Base-by-base conservation (phyloP, 306 rosid genomes). In the Castanea mollissima region DNA sequence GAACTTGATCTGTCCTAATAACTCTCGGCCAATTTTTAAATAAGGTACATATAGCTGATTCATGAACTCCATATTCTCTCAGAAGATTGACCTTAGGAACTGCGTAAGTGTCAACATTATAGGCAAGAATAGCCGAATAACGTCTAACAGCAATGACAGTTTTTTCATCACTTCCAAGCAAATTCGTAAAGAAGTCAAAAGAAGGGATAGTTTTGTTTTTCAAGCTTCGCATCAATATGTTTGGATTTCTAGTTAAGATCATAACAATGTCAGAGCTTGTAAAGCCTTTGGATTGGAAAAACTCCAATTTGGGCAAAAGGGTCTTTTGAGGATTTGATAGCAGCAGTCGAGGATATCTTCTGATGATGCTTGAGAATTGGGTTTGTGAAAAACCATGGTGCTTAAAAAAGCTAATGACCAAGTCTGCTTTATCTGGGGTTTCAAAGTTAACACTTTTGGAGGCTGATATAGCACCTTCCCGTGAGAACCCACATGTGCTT, bases 401-500 rank as follows among this genome's bases (percentile, higher is more conserved):
- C 21, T 55, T 70, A 29, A 70, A 46, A 14, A 70, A n/a, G 19
- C 18, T 6, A 3, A 70, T 5, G 14, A 70, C 74, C 21, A 29
- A 70, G 16, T 70, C 12, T 2, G 57, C 34, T 0, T 10, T 46
- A 1, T 67, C 7, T 1, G 88, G 5, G 52, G 67, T 20, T 2
- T 12, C 62, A 25, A 88, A 80, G 35, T 16, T 51, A 32, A 87
- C 31, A 18, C 23, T 23, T 35, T 56, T 60, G 31, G 76, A 81
- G 69, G 76, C 78, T 55, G 74, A 81, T 63, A 70, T 23, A 14
- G 89, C 89, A 3, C 54, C 1, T 69, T 89, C 13, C 1, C 51
- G 82, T 16, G 88, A 70, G 67, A 87, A 85, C 3, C 80, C 82
- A 18, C 46, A 71, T 1, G 76, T 56, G 68, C 11, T 46, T 46